phyloP scores from a whole-genome alignment of 164 flowering plant genomes.

The Euptelea pleiosperma region DNA sequence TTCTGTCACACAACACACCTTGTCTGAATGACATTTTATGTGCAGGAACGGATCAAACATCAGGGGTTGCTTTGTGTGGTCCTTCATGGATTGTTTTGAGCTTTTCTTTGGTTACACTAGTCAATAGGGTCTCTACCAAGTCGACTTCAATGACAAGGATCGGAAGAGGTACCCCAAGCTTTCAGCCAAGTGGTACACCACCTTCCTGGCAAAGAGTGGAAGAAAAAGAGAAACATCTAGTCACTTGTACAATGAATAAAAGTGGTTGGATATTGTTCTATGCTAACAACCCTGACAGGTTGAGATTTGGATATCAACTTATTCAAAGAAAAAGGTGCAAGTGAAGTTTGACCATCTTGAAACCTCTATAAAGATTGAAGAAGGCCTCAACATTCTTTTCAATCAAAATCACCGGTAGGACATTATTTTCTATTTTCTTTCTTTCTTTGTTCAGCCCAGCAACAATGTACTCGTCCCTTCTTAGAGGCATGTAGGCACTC shows the following conservation, averaged over 20 bases:
- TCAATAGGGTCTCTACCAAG: slow-evolving; percentile 15
- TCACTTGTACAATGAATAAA: background rate
- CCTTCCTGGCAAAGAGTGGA: slow-evolving; percentile 9
- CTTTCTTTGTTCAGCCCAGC: too few species aligned
- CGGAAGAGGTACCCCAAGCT: slow-evolving; percentile 9
- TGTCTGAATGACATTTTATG: too few species aligned
- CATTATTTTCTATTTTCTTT: too few species aligned
- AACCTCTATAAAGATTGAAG: too few species aligned
- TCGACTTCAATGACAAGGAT: slow-evolving; percentile 11
- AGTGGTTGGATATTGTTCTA: background rate
- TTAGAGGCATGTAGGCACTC: too few species aligned
- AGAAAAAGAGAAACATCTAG: background rate
- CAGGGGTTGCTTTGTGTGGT: slow-evolving; percentile 21
- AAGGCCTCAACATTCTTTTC: too few species aligned
- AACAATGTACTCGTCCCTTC: too few species aligned
- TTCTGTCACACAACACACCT: too few species aligned
- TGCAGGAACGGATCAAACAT: slow-evolving; percentile 20
- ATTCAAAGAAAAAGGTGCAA: too few species aligned
- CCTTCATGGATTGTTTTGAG: slow-evolving; percentile 15
- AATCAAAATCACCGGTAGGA: too few species aligned
- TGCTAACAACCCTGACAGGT: background rate
- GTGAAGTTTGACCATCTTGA: too few species aligned
- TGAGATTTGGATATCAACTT: too few species aligned
- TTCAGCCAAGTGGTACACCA: slow-evolving; percentile 19
- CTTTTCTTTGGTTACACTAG: slow-evolving; percentile 4